Evolutionary conservation across 495 filamentous ascomycete genomes (phyloP), one percentile per base, ranked within the genome.

Genomic region (Podospora conica): DNA sequence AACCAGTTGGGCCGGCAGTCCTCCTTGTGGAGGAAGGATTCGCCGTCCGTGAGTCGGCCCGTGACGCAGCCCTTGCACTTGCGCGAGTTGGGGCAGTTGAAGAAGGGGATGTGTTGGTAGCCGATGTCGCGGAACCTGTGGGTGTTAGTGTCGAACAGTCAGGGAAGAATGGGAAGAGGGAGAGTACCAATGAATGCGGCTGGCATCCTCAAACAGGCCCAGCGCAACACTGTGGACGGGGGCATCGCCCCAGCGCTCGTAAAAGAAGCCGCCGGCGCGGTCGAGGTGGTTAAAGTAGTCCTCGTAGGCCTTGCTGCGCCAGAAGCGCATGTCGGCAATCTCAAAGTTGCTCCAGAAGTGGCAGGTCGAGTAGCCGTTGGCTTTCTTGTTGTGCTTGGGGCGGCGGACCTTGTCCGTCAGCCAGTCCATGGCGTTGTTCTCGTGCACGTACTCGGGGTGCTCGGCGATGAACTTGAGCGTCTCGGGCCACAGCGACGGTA

Each of bases 271-370:
- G 31, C 96, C 96, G 0, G 92, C 90, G 22, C 90, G 86, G 78
- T 99, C 96, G 31, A 99, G 81, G 74, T 97, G 91, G 75, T 97
- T 88, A 79, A 99, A 99, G 75, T 97, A 99, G 61, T 92, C 91
- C 75, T 94, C 89, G 75, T 99, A 99, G 60, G 85, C 83, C 75
- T 93, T 86, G 70, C 92, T 90, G 11, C 96, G 84, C 92, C 93
- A 99, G 80, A 99, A 97, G 66, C 84, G 86, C 86, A 99, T 87
- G 74, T 97, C 93, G 33, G 87, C 96, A 70, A 99, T 96, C 79
- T 99, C 96, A 73, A 99, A 99, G 79, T 99, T 99, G 65, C 87
- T 92, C 96, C 96, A 99, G 82, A 99, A 99, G 78, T 99, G 96
- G 76, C 96, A 99, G n/a, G 96, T 98, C 11, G 91, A 95, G 82